phyloP scores from a whole-genome alignment of 2,329 filamentous ascomycete species.

The Ambrosiella beaveri region DNA sequence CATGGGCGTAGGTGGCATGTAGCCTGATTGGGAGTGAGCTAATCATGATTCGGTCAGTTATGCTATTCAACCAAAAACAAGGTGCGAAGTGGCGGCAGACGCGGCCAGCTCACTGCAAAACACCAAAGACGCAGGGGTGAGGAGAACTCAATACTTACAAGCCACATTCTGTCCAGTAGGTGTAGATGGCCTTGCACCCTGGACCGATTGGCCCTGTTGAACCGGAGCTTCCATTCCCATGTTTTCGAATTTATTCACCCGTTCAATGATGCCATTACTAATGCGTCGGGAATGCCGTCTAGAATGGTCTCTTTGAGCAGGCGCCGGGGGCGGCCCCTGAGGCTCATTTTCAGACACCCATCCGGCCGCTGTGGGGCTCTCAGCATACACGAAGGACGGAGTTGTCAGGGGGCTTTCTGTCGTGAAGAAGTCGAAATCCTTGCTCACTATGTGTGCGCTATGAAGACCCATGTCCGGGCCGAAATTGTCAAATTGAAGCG shows the following conservation, averaged over 20 bases:
- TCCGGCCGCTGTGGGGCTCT: slow-evolving; percentile 22
- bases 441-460: slow-evolving; percentile 19
- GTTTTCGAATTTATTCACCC: slow-evolving; percentile 41
- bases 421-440: slow-evolving; percentile 34
- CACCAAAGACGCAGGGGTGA: slow-evolving; percentile 2
- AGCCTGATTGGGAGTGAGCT: slow-evolving; percentile 25
- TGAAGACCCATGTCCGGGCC: slow-evolving; percentile 14
- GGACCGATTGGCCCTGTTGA: neutral
- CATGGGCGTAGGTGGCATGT: slow-evolving; percentile 50
- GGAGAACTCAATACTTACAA: slow-evolving; percentile 29
- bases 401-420: slow-evolving; percentile 29
- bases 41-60: neutral
- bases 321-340: slow-evolving; percentile 15
- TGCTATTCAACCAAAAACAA: too few species aligned
- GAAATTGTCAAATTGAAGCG: slow-evolving; percentile 31
- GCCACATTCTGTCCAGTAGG: slow-evolving; percentile 30
- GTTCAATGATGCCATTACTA: slow-evolving; percentile 43
- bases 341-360: slow-evolving; percentile 36
- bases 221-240: slow-evolving; percentile 18
- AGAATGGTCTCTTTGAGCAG: slow-evolving; percentile 20
- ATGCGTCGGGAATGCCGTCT: slow-evolving; percentile 25
- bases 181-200: slow-evolving; percentile 6
- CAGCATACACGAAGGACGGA: slow-evolving; percentile 31
- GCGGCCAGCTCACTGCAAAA: too few species aligned
- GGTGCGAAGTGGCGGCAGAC: too few species aligned